Conservation (phyloP, 208 protist species). For the Leishmania turanica region DNA sequence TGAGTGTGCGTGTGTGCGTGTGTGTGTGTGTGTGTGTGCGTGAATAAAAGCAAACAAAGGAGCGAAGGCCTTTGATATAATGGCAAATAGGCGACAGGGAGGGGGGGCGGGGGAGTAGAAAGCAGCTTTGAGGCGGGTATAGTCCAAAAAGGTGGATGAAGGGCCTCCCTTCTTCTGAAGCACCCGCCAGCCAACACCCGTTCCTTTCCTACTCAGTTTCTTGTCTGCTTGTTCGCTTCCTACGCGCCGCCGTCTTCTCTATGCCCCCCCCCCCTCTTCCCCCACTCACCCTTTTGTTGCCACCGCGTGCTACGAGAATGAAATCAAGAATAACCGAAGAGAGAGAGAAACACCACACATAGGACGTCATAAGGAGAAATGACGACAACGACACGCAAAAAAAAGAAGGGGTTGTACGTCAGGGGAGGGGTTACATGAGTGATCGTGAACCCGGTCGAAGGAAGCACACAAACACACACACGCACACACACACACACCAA, state of each 20-base stretch:
- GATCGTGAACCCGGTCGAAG: not conserved
- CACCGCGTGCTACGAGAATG: not conserved
- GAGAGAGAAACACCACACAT: slow-evolving; percentile 1
- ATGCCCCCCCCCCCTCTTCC: not conserved
- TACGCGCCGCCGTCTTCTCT: not conserved
- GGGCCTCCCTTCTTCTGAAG: not conserved
- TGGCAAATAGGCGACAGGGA: not conserved
- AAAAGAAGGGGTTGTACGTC: not conserved
- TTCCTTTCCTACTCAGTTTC: not conserved
- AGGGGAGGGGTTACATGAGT: not conserved
- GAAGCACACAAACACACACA: not conserved
- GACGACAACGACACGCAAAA: not conserved
- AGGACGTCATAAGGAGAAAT: not conserved
- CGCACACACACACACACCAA: not conserved
- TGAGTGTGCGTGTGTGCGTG: no score
- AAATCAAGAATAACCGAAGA: not conserved
- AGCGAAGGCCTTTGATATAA: not conserved
- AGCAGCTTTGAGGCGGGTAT: not conserved
- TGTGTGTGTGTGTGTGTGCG: no score
- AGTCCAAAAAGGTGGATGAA: not conserved
- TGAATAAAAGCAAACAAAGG: not conserved
- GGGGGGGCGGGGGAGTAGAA: not conserved
- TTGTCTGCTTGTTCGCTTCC: not conserved
- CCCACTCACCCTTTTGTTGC: not conserved
- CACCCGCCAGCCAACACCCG: not conserved